phyloP scores from a whole-genome alignment of 2,329 filamentous ascomycete genomes.

The Nemania sp. region DNA sequence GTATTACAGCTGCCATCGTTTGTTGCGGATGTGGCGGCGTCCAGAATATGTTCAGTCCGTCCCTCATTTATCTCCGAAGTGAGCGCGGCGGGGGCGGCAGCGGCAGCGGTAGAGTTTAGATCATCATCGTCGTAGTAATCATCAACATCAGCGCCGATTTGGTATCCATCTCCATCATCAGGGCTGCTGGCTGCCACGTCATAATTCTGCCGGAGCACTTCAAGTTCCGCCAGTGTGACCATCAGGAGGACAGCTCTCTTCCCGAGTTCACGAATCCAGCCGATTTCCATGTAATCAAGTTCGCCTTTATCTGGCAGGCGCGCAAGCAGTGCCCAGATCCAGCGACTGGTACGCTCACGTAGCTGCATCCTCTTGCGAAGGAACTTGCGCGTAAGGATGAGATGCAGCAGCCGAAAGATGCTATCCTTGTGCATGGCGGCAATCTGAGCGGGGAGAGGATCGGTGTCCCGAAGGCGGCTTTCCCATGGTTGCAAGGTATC shows the following conservation, averaged over 20 bases:
- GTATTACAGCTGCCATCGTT: neutral
- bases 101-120: conserved; percentile 18
- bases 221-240: conserved; percentile 57
- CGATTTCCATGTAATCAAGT: conserved; percentile 74
- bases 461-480: conserved; percentile 52
- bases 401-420: conserved; percentile 66
- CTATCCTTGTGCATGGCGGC: conserved; percentile 68
- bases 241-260: conserved; percentile 71
- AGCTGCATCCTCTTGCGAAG: conserved; percentile 63
- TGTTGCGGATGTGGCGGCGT: neutral
- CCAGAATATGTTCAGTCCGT: neutral
- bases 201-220: conserved; percentile 48
- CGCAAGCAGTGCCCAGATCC: conserved; percentile 84
- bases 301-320: conserved; percentile 74
- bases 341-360: conserved; percentile 70
- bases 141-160: conserved; percentile 48
- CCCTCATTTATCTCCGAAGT: conserved; percentile 1
- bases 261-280: conserved; percentile 75
- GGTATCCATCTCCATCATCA: conserved; percentile 38
- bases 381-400: conserved; percentile 67
- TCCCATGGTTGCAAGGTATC: conserved; percentile 57
- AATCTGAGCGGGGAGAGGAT: conserved; percentile 62
- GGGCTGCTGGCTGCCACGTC: conserved; percentile 42
- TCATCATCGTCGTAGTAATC: conserved; percentile 29
- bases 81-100: conserved; percentile 35